These are phyloP conservation scores for Oryza punctata DNA, from an alignment of 176 grass and related monocot species.

Conservation along the genomic window DNA sequence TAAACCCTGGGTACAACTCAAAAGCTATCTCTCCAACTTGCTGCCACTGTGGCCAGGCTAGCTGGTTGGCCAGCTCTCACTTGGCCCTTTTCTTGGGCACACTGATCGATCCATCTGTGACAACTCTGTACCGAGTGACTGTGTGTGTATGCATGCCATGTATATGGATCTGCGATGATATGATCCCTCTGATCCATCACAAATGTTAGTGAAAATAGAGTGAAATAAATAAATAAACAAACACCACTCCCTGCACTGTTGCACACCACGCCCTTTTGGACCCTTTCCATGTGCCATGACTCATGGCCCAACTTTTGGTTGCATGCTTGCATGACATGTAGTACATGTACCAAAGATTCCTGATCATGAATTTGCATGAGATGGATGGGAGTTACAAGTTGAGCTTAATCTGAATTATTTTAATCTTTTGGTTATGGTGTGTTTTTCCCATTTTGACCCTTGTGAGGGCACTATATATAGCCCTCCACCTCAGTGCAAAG, in stretches of 20 bases:
- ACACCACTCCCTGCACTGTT: background rate
- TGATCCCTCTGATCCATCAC: background rate
- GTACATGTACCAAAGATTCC: slow-evolving; percentile 49
- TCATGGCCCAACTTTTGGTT: slow-evolving; percentile 12
- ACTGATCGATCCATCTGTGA: background rate
- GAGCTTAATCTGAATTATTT: background rate
- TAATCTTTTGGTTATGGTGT: background rate
- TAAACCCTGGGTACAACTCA: slow-evolving; percentile 5
- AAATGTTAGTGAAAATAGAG: background rate
- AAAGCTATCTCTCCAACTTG: slow-evolving; percentile 2
- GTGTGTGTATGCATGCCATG: background rate
- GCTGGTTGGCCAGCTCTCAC: background rate
- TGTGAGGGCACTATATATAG: slow-evolving; percentile 52
- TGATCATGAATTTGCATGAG: slow-evolving; percentile 14
- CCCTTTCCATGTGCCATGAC: slow-evolving; percentile 41
- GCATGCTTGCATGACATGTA: slow-evolving; percentile 26
- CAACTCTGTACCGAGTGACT: background rate
- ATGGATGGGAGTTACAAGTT: slow-evolving; percentile 21
- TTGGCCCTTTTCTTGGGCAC: slow-evolving; percentile 7
- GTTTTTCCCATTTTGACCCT: slow-evolving; percentile 47
- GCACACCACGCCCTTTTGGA: slow-evolving; percentile 35
- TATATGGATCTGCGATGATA: background rate
- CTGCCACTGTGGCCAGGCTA: background rate
- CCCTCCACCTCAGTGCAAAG: slow-evolving; percentile 9
- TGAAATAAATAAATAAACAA: background rate